Evolutionary conservation across 2,329 filamentous ascomycete species (phyloP), one percentile per base, ranked within the genome.

Genomic region (Sporothrix curviconia): DNA sequence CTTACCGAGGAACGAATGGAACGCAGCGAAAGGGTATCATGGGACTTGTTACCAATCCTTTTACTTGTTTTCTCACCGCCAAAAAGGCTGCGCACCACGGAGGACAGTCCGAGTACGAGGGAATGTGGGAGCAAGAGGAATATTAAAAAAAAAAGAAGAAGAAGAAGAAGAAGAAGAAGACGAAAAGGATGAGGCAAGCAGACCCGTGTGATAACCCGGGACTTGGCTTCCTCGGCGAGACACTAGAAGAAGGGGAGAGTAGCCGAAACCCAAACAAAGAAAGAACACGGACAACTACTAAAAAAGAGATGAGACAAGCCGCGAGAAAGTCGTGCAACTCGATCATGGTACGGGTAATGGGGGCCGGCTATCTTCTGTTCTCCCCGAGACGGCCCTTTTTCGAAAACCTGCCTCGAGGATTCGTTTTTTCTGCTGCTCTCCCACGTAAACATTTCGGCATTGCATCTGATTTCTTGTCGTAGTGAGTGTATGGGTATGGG

Each of bases 301-400:
- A 32, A 32, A 32, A 32, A 32, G 28, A 32, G 28, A 5, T 32
- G 28, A n/a, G n/a, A n/a, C n/a, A n/a, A 28, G 24, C 28, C 19
- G 36, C 3, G 19, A 25, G 9, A 52, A 25, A 15, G 49, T n/a
- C 17, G 50, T 43, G 50, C 12, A 11, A 53, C 37, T 5, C 14
- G n/a, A n/a, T 42, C 50, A 53, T 43, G 42, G 22, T 43, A 7
- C 14, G 28, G 36, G n/a, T 53, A 12, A 4, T n/a, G 22, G 25
- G 25, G 32, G 24, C 50, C 37, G 36, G 30, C 24, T 24, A 42
- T n/a, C 24, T 8, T 12, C 19, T 53, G 49, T 43, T 30, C 40
- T 12, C 37, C 46, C 47, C 30, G 55, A 53, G 32, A 32, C 49
- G 47, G 47, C 47, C 55, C 46, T 32, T 36, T 22, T 44, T 17